phyloP scores from a whole-genome alignment of 2,329 filamentous ascomycete genomes.

The Trichophyton benhamiae region DNA sequence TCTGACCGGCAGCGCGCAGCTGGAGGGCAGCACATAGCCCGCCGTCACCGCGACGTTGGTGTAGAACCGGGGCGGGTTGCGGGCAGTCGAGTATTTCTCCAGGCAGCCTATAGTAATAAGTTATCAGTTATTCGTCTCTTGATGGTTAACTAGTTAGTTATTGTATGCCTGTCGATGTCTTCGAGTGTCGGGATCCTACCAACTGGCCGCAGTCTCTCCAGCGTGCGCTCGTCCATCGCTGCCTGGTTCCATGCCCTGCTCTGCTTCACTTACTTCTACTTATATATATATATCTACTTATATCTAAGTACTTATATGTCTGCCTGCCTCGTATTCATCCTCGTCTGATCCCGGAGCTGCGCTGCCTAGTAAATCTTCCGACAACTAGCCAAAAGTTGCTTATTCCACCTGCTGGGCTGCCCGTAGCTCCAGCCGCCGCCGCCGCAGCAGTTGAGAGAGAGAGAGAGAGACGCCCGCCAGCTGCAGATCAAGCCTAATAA shows the following conservation, averaged over 20 bases:
- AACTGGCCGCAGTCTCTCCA: slow-evolving; percentile 21
- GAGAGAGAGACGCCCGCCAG: neutral
- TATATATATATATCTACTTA: too few species aligned
- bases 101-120: slow-evolving; percentile 12
- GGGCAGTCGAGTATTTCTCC: slow-evolving; percentile 35
- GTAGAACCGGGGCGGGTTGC: slow-evolving; percentile 34
- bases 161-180: too few species aligned
- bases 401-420: neutral
- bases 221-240: neutral
- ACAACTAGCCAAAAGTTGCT: neutral
- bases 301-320: neutral
- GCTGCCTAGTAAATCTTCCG: neutral
- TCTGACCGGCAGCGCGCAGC: slow-evolving; percentile 18
- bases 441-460: neutral
- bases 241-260: neutral
- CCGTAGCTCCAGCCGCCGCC: neutral
- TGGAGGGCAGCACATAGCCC: slow-evolving; percentile 23
- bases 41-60: slow-evolving; percentile 34
- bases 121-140: too few species aligned
- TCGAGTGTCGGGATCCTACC: slow-evolving; percentile 16
- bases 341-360: neutral
- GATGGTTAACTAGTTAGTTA: too few species aligned
- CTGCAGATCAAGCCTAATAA: neutral
- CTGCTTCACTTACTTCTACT: too few species aligned
- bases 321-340: neutral